Conservation (phyloP, 805 yeast species). For the Saccharomycopsis fermentans region DNA sequence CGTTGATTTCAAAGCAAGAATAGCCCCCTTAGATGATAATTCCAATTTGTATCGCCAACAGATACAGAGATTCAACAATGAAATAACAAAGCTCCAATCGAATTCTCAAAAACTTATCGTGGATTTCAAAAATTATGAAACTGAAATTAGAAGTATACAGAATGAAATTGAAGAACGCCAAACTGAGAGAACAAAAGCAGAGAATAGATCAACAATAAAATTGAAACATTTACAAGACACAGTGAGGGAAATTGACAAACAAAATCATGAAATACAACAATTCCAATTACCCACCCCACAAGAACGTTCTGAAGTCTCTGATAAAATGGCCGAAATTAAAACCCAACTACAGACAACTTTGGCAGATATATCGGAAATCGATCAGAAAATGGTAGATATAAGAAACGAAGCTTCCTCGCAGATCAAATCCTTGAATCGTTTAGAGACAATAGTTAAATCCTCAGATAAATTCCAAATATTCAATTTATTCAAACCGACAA, state of each 20-base stretch:
- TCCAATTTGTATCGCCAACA: not conserved
- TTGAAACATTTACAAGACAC: conserved; percentile 19
- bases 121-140: conserved; percentile 29
- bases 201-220: conserved; percentile 20
- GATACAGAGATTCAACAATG: not conserved
- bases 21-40: conserved; percentile 4
- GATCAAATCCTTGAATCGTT: not conserved
- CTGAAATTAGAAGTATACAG: conserved; percentile 26
- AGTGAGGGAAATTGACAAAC: conserved; percentile 6
- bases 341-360: not conserved
- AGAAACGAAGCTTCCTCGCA: not conserved
- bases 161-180: conserved; percentile 25
- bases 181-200: conserved; percentile 21
- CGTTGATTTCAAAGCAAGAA: conserved; percentile 17
- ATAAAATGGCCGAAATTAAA: not conserved
- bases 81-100: conserved; percentile 19
- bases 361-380: not conserved
- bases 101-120: conserved; percentile 30
- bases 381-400: not conserved
- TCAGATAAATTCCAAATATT: conserved; percentile 44
- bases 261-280: not conserved
- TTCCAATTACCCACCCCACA: not conserved
- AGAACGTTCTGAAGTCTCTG: not conserved
- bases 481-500: conserved; percentile 24
- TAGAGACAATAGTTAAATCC: conserved; percentile 21